These are phyloP conservation scores for Phytophthora aleatoria DNA, from an alignment of 352 stramenopile species.

Conservation along the genomic window DNA sequence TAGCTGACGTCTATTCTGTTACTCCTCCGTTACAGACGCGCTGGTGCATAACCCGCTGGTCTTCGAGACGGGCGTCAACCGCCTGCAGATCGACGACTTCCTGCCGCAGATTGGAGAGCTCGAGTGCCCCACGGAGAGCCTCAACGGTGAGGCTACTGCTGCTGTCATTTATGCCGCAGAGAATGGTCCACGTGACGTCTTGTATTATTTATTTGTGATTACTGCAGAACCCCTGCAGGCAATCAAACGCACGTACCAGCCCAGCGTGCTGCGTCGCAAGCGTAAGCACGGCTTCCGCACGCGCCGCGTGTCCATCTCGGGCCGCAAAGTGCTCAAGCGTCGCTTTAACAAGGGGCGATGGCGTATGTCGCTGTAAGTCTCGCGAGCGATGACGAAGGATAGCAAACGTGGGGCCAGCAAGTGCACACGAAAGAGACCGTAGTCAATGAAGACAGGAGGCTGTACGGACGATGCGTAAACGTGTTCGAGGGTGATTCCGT, in stretches of 20 bases:
- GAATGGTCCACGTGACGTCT: background rate
- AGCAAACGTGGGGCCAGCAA: constrained; percentile 13
- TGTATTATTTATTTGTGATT: constrained; percentile 1
- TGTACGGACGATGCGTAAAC: background rate
- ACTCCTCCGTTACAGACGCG: constrained; percentile 26
- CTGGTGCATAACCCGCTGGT: constrained; percentile 46
- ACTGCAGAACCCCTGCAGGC: constrained; percentile 67
- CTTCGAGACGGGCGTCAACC: constrained; percentile 44
- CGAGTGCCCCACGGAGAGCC: constrained; percentile 51
- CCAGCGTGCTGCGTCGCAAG: constrained; percentile 85
- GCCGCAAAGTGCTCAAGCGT: constrained; percentile 80
- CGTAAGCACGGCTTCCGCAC: constrained; percentile 87
- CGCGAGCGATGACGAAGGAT: constrained; percentile 9
- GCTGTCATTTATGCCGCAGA: background rate
- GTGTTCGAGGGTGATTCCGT: background rate
- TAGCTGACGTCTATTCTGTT: background rate
- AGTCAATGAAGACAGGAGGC: constrained; percentile 12
- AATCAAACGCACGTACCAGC: constrained; percentile 88
- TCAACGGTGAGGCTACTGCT: constrained; percentile 43
- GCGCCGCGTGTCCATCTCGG: constrained; percentile 74
- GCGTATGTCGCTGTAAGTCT: constrained; percentile 80
- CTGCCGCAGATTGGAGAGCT: constrained; percentile 42
- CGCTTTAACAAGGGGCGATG: constrained; percentile 84
- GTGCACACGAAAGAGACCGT: constrained; percentile 6
- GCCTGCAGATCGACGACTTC: constrained; percentile 42